phyloP scores from a whole-genome alignment of 495 filamentous ascomycete species.

The Daldinia concentrica region DNA sequence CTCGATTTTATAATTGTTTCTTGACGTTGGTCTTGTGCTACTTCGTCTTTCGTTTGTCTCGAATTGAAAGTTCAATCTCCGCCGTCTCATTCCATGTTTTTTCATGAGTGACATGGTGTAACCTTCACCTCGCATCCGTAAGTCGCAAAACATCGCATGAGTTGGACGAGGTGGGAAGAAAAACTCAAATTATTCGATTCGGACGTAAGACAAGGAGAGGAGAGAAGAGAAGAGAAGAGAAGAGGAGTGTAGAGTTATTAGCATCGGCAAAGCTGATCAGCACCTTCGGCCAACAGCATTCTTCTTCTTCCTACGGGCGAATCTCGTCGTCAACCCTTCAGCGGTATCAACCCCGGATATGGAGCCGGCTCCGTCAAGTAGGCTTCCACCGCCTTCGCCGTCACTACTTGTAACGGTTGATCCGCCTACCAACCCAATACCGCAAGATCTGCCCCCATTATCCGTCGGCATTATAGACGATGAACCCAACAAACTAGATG shows the following conservation, averaged over 20 bases:
- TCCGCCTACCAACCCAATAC: constrained; percentile 32
- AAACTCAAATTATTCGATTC: constrained; percentile 3
- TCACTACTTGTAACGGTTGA: constrained; percentile 44
- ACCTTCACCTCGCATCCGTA: constrained; percentile 19
- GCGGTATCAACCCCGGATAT: constrained; percentile 57
- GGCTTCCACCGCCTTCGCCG: constrained; percentile 43
- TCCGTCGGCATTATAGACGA: constrained; percentile 49
- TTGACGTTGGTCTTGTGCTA: constrained; percentile 6
- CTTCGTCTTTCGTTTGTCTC: constrained; percentile 13
- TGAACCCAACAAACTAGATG: constrained; percentile 53
- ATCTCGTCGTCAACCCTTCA: constrained; percentile 61
- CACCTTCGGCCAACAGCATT: constrained; percentile 53
- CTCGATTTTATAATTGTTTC: background rate
- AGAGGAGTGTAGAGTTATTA: constrained; percentile 13
- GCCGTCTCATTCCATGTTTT: constrained; percentile 24
- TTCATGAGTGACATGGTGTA: constrained; percentile 29
- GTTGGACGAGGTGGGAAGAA: constrained; percentile 24
- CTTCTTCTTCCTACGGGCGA: constrained; percentile 65
- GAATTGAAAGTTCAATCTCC: constrained; percentile 41
- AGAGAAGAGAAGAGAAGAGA: too few relatives aligned
- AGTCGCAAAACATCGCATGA: constrained; percentile 7
- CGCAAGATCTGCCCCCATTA: constrained; percentile 54
- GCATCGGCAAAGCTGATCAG: constrained; percentile 35
- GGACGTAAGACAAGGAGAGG: constrained; percentile 9
- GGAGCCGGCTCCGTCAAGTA: constrained; percentile 47